These are phyloP conservation scores for Dissoconium aciculare DNA, from an alignment of 2,329 filamentous ascomycete genomes.

Conservation along the genomic window DNA sequence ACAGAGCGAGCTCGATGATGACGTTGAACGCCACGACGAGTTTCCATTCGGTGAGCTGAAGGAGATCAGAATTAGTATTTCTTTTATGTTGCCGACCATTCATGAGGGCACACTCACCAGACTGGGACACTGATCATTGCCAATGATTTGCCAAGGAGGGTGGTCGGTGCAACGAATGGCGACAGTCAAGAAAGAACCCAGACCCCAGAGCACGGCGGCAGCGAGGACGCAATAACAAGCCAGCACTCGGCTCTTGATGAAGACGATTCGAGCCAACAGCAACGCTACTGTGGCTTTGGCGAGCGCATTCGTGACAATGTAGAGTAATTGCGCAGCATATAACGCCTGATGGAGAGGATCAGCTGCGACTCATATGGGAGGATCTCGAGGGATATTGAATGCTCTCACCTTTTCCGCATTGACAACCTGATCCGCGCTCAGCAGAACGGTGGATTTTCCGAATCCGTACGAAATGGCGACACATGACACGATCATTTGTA, in stretches of 20 bases:
- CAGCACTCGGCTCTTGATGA: constrained; percentile 10
- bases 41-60: constrained; percentile 9
- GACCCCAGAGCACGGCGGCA: constrained; percentile 10
- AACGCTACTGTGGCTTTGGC: constrained; percentile 14
- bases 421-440: constrained; percentile 8
- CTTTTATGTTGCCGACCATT: too few species aligned
- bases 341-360: constrained; percentile 7
- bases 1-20: constrained; percentile 11
- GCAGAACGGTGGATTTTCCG: constrained; percentile 11
- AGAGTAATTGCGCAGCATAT: constrained; percentile 13
- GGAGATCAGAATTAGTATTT: too few species aligned
- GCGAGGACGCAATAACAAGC: constrained; percentile 11
- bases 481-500: constrained; percentile 12
- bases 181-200: constrained; percentile 9
- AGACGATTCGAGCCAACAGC: constrained; percentile 14
- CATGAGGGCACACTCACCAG: constrained; percentile 6
- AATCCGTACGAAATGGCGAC: constrained; percentile 13
- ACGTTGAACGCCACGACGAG: constrained; percentile 14
- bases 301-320: constrained; percentile 12
- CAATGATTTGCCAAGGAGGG: constrained; percentile 10
- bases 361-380: constrained; percentile 1
- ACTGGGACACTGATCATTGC: constrained; percentile 9
- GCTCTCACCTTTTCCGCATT: constrained; percentile 10
- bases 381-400: not conserved
- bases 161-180: constrained; percentile 9